Conservation (phyloP, 257 asterid genomes). For the Handroanthus guayacan region DNA sequence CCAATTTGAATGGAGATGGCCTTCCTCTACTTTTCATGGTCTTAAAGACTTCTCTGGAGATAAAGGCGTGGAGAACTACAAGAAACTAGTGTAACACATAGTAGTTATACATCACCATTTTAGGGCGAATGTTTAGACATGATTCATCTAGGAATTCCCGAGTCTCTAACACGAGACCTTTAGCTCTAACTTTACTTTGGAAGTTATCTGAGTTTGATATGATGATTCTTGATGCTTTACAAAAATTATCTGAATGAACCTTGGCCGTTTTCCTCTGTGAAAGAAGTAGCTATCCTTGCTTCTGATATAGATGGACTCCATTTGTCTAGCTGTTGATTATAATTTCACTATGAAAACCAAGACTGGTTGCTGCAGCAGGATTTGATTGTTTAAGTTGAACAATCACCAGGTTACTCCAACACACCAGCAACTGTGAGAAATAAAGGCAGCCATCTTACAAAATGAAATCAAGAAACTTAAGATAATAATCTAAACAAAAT, state of each 20-base stretch:
- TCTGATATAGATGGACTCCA: neutral
- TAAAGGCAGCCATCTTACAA: neutral
- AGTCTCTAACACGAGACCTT: neutral
- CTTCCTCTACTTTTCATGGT: neutral
- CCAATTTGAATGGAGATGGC: neutral
- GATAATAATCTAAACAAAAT: conserved; percentile 20
- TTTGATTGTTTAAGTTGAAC: no score
- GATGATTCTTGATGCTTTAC: neutral
- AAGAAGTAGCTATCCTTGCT: neutral
- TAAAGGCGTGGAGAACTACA: neutral
- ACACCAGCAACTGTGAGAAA: no score
- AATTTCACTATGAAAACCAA: neutral
- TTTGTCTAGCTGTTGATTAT: neutral
- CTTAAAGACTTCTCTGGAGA: neutral
- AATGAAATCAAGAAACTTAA: conserved; percentile 17
- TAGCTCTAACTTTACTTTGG: neutral
- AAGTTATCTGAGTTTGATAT: neutral
- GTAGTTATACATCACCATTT: neutral
- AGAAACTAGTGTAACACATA: neutral
- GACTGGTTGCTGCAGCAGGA: no score
- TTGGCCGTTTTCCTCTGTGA: neutral
- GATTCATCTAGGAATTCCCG: neutral
- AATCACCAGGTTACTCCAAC: no score
- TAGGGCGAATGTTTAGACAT: neutral
- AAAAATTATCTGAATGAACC: neutral